These are phyloP conservation scores for Clonostachys solani DNA, from an alignment of 2,329 filamentous ascomycete genomes.

Conservation along the genomic window DNA sequence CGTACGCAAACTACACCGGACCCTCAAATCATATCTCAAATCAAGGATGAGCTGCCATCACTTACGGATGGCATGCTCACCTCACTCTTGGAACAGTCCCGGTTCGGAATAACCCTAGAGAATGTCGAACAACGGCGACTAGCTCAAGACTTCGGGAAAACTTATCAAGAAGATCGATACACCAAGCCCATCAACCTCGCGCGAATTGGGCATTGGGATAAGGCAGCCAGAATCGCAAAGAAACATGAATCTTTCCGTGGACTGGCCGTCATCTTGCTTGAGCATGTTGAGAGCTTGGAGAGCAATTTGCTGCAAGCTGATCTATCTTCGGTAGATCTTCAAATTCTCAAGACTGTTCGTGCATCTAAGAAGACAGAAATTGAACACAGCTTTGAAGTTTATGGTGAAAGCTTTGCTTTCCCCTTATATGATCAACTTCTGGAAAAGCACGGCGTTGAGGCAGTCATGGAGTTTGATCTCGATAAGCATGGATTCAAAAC, in stretches of 20 bases:
- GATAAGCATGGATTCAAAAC: constrained; percentile 71
- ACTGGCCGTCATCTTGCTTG: constrained; percentile 51
- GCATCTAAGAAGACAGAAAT: constrained; percentile 36
- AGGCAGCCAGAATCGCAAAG: constrained; percentile 53
- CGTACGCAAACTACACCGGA: constrained; percentile 33
- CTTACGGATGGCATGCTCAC: constrained; percentile 52
- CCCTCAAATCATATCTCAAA: constrained; percentile 33
- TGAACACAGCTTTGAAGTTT: constrained; percentile 57
- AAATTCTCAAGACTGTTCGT: constrained; percentile 24
- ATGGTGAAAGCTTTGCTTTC: constrained; percentile 63
- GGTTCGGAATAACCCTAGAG: constrained; percentile 41
- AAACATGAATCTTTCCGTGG: constrained; percentile 51
- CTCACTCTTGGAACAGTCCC: constrained; percentile 46
- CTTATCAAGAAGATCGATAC: constrained; percentile 45
- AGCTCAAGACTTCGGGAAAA: constrained; percentile 38
- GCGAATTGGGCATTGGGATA: constrained; percentile 51
- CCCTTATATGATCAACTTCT: constrained; percentile 80
- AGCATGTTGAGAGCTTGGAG: constrained; percentile 41
- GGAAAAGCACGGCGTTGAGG: constrained; percentile 57
- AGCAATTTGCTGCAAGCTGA: constrained; percentile 15
- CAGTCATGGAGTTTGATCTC: constrained; percentile 66
- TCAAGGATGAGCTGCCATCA: constrained; percentile 41
- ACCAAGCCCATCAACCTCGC: constrained; percentile 49
- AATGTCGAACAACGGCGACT: constrained; percentile 29
- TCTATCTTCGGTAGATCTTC: constrained; percentile 17